Base-by-base conservation (phyloP, 2,329 filamentous ascomycete genomes). In the Celoporthe dispersa region DNA sequence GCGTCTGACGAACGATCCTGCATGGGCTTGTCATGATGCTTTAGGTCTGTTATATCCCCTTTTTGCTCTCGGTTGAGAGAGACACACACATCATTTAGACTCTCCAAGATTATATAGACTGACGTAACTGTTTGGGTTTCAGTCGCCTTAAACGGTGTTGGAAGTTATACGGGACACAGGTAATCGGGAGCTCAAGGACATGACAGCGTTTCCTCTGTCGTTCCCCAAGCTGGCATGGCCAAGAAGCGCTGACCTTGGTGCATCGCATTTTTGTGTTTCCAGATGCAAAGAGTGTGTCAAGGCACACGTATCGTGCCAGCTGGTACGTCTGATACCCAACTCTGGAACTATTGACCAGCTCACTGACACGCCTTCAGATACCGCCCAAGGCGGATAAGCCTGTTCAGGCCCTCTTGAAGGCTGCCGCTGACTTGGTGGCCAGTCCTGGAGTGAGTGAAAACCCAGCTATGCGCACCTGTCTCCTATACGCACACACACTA, bases 11-110 rank as follows among this genome's bases (percentile, higher is more conserved):
- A 67, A 69, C 25, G 70, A 70, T 5, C 68, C 70, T 11, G 63
- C 35, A 16, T 70, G 70, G 70, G 41, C 55, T 8, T 71, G 70
- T 25, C 61, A 67, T 39, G 64, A 71, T 62, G 70, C 68, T 31
- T 0, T 65, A 28, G 64, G 70, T 67, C 57, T 55, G 67, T 61
- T 41, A 31, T 14, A 12, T 22, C 28, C 12, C 37, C 28, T 41
- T 16, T 1, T 25, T 60, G 16, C 33, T 12, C 31, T 33, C 28
- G 7, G 35, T 12, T 1, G 16, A 1, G 44, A 39, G 37, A 39
- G 37, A 39, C 11, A 6, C 28, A 37, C 4, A 44, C 3, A 63
- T n/a, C 14, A 8, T 2, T 31, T 25, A 31, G n/a, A 64, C 33
- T 63, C n/a, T 28, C 25, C 16, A 55, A 11, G 5, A 28, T 11